A percentile compares a stretch with the other conserved stretches of the same genome.
phyloP scores from a whole-genome alignment of 1,284 basidiomycete genomes.

The Leccinum fallax region DNA sequence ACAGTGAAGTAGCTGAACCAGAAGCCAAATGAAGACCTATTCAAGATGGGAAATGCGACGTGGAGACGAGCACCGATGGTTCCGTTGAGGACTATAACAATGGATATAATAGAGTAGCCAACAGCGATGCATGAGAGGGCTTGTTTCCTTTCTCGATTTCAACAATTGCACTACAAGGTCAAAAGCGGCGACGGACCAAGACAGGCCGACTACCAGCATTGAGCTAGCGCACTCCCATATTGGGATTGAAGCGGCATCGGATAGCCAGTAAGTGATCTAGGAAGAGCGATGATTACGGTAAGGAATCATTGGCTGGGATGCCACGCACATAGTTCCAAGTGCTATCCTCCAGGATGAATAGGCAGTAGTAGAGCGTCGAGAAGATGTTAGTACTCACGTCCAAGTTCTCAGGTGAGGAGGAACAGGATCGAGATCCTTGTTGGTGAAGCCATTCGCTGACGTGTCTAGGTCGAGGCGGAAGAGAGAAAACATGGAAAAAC shows the following conservation, averaged over 20 bases:
- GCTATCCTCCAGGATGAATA: conserved; percentile 7
- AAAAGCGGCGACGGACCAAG: conserved; percentile 41
- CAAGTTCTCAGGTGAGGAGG: conserved; percentile 60
- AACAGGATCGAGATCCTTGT: conserved; percentile 76
- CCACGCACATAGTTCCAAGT: conserved; percentile 32
- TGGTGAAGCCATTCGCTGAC: conserved; percentile 56
- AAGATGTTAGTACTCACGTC: conserved; percentile 36
- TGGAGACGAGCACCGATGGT: conserved; percentile 63
- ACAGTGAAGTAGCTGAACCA: conserved; percentile 66
- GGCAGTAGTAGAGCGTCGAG: neutral
- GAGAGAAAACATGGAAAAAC: conserved; percentile 4
- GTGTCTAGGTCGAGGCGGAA: neutral
- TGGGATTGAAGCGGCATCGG: conserved; percentile 45
- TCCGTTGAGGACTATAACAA: conserved; percentile 54
- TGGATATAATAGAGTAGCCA: conserved; percentile 47
- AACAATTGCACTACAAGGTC: neutral
- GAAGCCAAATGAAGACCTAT: conserved; percentile 65
- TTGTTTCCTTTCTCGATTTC: conserved; percentile 42
- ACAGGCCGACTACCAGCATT: conserved; percentile 54
- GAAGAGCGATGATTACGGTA: neutral
- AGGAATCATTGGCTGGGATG: neutral
- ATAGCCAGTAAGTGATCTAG: conserved; percentile 34
- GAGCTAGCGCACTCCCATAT: conserved; percentile 50
- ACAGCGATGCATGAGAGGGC: conserved; percentile 53
- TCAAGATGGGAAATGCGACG: conserved; percentile 63